Evolutionary conservation across 495 filamentous ascomycete species (phyloP).

Genomic region (Astrothelium subdiscretum): DNA sequence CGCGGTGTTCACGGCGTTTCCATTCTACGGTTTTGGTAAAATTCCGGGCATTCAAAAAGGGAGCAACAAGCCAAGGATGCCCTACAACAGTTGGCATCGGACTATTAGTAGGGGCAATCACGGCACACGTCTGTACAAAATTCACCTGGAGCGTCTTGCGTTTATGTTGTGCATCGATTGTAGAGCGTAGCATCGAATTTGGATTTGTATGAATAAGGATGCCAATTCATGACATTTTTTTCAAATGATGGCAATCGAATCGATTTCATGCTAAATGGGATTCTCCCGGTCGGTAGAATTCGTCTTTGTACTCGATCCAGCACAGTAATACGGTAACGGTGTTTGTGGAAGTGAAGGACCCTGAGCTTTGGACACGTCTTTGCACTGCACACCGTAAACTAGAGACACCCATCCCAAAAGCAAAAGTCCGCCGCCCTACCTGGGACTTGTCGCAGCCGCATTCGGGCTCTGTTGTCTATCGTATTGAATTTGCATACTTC

Average conservation of each 20-base stretch:
- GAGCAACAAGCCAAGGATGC: neutral
- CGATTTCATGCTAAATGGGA: neutral
- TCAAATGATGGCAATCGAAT: neutral
- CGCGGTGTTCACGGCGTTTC: neutral
- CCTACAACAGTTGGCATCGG: neutral
- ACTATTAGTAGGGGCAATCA: neutral
- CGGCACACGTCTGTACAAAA: neutral
- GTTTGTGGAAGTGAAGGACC: neutral
- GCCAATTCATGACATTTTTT: neutral
- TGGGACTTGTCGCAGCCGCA: neutral
- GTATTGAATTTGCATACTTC: neutral
- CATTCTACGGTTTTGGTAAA: neutral
- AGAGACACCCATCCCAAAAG: neutral
- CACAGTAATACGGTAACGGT: neutral
- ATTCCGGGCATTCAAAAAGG: neutral
- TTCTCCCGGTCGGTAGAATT: no score
- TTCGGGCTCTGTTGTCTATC: neutral
- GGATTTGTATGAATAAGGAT: neutral
- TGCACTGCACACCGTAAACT: neutral
- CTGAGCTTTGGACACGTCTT: conserved; percentile 2
- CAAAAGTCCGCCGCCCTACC: neutral
- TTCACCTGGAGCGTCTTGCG: neutral
- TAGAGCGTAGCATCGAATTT: neutral
- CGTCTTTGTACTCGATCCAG: neutral
- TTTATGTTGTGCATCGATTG: neutral